Evolutionary conservation across 2,329 filamentous ascomycete species (phyloP).

Genomic region (Alternaria dauci): DNA sequence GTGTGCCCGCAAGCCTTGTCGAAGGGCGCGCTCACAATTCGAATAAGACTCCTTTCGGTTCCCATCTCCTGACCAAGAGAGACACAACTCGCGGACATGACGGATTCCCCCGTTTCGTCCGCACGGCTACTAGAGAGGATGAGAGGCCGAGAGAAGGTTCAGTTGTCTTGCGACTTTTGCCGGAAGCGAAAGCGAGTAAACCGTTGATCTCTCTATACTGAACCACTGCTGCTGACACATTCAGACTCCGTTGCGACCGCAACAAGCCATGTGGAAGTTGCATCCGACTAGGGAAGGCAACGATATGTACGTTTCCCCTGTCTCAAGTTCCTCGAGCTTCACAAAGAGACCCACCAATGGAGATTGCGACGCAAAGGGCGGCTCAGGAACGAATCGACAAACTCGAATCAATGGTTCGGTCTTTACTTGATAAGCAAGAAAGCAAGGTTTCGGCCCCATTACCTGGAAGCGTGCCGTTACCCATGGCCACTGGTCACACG

Average conservation of each 20-base stretch:
- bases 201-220: neutral
- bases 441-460: neutral
- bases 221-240: neutral
- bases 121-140: slow-evolving; percentile 1
- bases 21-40: too few species aligned
- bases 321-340: neutral
- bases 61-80: neutral
- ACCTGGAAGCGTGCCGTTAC: too few species aligned
- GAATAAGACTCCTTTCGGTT: too few species aligned
- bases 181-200: neutral
- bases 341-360: neutral
- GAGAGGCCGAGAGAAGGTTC: neutral
- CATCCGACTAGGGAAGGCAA: neutral
- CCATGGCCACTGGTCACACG: neutral
- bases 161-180: neutral
- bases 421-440: neutral
- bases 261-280: neutral
- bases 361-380: neutral
- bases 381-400: slow-evolving; percentile 1
- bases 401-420: neutral
- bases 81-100: neutral
- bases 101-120: neutral
- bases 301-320: neutral
- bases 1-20: too few species aligned
- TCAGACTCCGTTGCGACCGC: neutral